Base-by-base conservation (phyloP, 176 grass and related monocot genomes). In the Carex myosuroides region DNA sequence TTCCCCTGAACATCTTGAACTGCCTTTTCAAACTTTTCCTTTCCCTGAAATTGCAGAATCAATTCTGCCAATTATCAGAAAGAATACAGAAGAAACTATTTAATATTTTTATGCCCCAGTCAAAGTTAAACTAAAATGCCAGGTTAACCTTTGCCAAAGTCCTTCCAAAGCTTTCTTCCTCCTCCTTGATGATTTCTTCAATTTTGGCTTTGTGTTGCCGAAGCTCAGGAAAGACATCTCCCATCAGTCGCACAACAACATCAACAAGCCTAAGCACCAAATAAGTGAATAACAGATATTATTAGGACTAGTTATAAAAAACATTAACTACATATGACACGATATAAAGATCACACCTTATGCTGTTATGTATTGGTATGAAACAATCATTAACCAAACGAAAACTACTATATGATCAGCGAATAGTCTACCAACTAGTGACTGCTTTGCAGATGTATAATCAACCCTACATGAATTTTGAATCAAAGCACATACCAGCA, bases 151-250 rank as follows among this genome's bases (percentile, higher is more conserved):
- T 98, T 78, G 87, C 86, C 56, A 98, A 87, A 62, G 96, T 98
- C 55, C 92, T 98, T 88, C 94, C 96, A 58, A 98, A 98, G 76
- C 96, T 98, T 87, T 87, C 91, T 91, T 98, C 96, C 84, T 98
- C 96, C 41, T 92, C 91, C 87, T 86, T 88, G 86, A 98, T 92
- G 82, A 98, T 98, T 70, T 87, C 83, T 84, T 92, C 86, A 79
- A 98, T 98, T 82, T 89, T 98, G 53, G 65, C 79, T 86, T 93
- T 87, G 46, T 93, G 85, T 30, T 89, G 58, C 74, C 82, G 89
- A n/a, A 98, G 88, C 89, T 98, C 95, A 63, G 91, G 92, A 81
- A 98, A 98, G 55, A 92, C 89, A 89, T 95, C 91, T 75, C 91
- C 86, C 93, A 95, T 93, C 80, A 95, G 10, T 90, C 84, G 83